Evolutionary conservation across 805 yeast species (phyloP).

Genomic region (Ogataea nitratoaversa): DNA sequence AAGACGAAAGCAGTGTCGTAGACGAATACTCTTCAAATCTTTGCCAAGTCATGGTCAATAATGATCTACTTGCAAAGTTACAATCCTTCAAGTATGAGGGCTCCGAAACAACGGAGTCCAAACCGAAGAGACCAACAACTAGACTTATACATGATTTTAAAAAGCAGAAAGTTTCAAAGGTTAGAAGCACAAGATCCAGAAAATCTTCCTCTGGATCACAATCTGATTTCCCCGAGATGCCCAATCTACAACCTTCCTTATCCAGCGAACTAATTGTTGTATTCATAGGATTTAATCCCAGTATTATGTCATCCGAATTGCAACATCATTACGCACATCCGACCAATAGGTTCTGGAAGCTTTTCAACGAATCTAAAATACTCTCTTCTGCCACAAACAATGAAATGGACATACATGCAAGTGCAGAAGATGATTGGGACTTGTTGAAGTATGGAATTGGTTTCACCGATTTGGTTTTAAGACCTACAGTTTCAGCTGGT

Average conservation of each 20-base stretch:
- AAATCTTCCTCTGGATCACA: neutral
- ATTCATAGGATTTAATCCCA: slow-evolving; percentile 74
- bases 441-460: slow-evolving; percentile 49
- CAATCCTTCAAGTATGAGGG: neutral
- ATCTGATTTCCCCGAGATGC: neutral
- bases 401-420: neutral
- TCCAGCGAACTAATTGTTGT: slow-evolving; percentile 34
- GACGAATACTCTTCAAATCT: too few species aligned
- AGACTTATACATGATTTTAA: too few species aligned
- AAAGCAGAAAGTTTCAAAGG: neutral
- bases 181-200: neutral
- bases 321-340: slow-evolving; percentile 76
- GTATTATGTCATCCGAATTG: slow-evolving; percentile 50
- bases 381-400: slow-evolving; percentile 22
- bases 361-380: slow-evolving; percentile 49
- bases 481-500: slow-evolving; percentile 57
- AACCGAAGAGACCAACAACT: neutral
- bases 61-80: neutral
- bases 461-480: slow-evolving; percentile 63
- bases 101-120: neutral
- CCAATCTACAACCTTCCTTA: slow-evolving; percentile 17
- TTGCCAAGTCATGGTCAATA: neutral
- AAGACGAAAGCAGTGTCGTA: too few species aligned
- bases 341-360: slow-evolving; percentile 64
- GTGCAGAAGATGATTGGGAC: slow-evolving; percentile 18